Evolutionary conservation across 2,329 filamentous ascomycete species (phyloP), one percentile per base, ranked within the genome.

Genomic region (Pseudonectria buxi): DNA sequence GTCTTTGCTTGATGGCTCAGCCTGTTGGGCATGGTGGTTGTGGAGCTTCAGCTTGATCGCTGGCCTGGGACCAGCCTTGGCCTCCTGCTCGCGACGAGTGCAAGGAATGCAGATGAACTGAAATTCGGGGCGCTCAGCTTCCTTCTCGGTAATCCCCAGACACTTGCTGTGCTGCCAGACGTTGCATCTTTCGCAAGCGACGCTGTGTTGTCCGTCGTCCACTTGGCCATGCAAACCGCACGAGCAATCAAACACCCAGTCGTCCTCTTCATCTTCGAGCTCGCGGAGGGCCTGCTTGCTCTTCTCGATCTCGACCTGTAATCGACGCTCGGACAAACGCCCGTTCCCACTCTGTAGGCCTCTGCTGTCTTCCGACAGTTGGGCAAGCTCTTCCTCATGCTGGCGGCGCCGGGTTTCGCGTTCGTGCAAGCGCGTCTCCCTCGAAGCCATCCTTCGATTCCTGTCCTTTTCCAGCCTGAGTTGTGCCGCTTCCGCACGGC

Each of bases 151-250:
- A 44, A 96, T 84, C 27, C 81, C 83, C 40, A 95, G 75, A 55
- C 92, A 98, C 51, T 84, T 86, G 68, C 88, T 94, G 56, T 98
- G 92, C 58, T 96, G 90, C 92, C 92, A 98, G 31, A 94, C 82
- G 55, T 83, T 94, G 68, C 92, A 98, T 47, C 73, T 81, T 56
- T 98, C 92, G 62, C 92, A 98, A 18, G 89, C 85, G 45, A 98
- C 81, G 57, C 88, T 95, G 56, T 95, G 89, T 7, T 86, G 83
- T 25, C 92, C 92, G 57, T 96, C 92, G 51, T 98, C 92, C 40
- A 95, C 86, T 50, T 94, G 83, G 14, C 92, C 92, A 58, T 95
- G 81, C 14, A 88, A 74, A 16, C 90, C 90, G 58, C 92, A 98
- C 16, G 86, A 74, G 57, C 92, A 98, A 57, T 98, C 92, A 50